phyloP scores from a whole-genome alignment of 139 green algal species.

The Chlamydomonas sp. region DNA sequence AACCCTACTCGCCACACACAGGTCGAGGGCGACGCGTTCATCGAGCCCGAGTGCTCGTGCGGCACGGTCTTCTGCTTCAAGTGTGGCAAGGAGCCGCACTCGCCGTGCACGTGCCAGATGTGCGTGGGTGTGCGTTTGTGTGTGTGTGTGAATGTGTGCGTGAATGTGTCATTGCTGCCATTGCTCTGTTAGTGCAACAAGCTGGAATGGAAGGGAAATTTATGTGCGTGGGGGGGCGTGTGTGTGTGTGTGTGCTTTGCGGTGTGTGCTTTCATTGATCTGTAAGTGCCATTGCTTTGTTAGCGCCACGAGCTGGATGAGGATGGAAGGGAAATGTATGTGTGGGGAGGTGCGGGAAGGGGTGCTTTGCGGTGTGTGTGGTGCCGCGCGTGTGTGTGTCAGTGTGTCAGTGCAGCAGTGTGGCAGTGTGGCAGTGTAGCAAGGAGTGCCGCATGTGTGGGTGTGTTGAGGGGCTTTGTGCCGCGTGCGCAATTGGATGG shows the following conservation, averaged over 20 bases:
- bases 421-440: background rate
- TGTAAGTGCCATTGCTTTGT: no score
- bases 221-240: background rate
- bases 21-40: conserved; percentile 60
- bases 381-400: background rate
- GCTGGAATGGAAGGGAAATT: background rate
- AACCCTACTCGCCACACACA: conserved; percentile 12
- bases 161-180: background rate
- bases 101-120: conserved; percentile 82
- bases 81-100: conserved; percentile 69
- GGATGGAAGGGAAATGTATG: background rate
- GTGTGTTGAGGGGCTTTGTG: background rate
- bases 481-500: no score
- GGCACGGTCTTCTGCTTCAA: conserved; percentile 79
- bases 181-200: background rate
- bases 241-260: background rate
- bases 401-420: background rate
- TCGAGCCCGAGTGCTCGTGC: conserved; percentile 71
- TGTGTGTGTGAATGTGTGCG: background rate
- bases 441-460: background rate
- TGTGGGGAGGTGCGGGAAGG: background rate
- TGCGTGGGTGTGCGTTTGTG: conserved; percentile 19
- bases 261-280: background rate
- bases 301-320: no score
- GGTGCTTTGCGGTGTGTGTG: background rate